Evolutionary conservation across 345 rosid genomes (phyloP).

Genomic region (Acer yangbiense): DNA sequence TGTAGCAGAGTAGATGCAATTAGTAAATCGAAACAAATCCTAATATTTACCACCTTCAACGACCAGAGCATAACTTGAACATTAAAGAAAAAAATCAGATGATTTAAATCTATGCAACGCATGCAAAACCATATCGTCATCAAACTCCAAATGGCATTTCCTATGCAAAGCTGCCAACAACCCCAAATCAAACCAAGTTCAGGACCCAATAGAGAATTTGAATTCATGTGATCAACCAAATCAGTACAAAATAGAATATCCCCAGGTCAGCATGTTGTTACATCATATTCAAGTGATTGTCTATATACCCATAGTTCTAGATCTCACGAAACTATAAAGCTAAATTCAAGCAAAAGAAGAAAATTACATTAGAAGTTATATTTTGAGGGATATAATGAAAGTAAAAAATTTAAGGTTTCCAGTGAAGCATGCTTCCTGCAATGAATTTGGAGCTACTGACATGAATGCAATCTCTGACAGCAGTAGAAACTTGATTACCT

Average conservation of each 20-base stretch:
- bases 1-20: background rate
- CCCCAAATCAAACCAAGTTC: background rate
- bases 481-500: background rate
- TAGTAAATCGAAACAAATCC: background rate
- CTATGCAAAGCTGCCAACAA: background rate
- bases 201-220: background rate
- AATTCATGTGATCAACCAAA: background rate
- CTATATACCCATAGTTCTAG: no score
- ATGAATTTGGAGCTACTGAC: no score
- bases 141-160: background rate
- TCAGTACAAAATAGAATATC: background rate
- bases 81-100: background rate
- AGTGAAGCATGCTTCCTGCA: no score
- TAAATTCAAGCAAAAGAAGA: no score
- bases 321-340: no score
- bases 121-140: background rate
- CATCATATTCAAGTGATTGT: background rate
- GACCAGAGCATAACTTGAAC: background rate
- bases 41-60: background rate
- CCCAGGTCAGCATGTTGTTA: background rate
- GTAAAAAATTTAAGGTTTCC: no score
- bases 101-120: background rate
- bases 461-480: background rate
- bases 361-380: no score
- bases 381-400: no score